Evolutionary conservation across 2,329 filamentous ascomycete species (phyloP).

Genomic region (Laburnicola sp.): DNA sequence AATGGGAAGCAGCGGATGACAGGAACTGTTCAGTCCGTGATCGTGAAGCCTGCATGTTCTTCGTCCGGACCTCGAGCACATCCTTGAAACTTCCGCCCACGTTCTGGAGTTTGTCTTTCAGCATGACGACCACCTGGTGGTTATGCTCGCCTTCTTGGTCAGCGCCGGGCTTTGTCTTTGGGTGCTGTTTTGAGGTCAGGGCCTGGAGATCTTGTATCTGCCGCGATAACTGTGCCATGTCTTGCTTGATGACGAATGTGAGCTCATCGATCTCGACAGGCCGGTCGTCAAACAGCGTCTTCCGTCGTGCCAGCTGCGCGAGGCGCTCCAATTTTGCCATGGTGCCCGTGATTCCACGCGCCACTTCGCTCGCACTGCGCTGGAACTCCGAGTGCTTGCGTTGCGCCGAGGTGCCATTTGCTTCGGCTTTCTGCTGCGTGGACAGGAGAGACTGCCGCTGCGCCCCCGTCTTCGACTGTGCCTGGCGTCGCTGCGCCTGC

Average conservation of each 20-base stretch:
- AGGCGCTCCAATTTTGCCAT: constrained; percentile 95
- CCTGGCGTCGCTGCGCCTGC: constrained; percentile 80
- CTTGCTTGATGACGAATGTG: constrained; percentile 97
- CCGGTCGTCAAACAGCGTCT: constrained; percentile 95
- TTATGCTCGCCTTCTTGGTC: constrained; percentile 94
- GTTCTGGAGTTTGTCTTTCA: constrained; percentile 89
- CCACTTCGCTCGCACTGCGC: constrained; percentile 86
- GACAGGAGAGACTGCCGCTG: constrained; percentile 80
- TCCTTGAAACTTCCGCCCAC: constrained; percentile 97
- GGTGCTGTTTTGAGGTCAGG: constrained; percentile 76
- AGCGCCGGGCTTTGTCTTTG: constrained; percentile 54
- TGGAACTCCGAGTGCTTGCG: constrained; percentile 83
- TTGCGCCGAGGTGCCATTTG: constrained; percentile 55
- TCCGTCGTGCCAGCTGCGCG: constrained; percentile 90
- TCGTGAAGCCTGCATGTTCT: constrained; percentile 94
- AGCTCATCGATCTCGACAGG: constrained; percentile 96
- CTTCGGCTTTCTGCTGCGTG: constrained; percentile 63
- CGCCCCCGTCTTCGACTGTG: constrained; percentile 72
- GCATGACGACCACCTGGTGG: constrained; percentile 90
- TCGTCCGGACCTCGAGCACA: constrained; percentile 91
- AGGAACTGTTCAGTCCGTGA: constrained; percentile 96
- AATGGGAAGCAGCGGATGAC: constrained; percentile 79
- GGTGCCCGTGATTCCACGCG: constrained; percentile 84
- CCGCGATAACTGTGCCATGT: constrained; percentile 80
- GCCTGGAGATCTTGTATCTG: constrained; percentile 83